Conservation (phyloP, 2,329 filamentous ascomycete species). For the Penicillium sumatraense region DNA sequence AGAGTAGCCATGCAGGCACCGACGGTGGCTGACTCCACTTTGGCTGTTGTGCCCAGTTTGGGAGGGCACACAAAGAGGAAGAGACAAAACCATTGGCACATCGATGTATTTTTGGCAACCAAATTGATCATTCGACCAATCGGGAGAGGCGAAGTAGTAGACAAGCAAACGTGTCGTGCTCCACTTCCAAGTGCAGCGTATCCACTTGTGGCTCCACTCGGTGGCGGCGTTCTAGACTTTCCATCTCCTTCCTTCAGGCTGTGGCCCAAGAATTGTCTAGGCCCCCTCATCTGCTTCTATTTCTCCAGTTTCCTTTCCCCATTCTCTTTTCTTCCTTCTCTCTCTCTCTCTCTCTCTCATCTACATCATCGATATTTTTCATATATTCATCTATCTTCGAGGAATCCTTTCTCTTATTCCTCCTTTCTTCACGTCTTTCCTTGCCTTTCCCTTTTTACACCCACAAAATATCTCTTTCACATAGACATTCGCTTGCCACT, state of each 20-base stretch:
- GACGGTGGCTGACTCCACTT: neutral
- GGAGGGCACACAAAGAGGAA: neutral
- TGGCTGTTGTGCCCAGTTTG: neutral
- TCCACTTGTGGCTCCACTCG: constrained; percentile 21
- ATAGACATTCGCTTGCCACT: constrained; percentile 15
- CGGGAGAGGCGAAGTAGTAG: neutral
- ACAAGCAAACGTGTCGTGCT: constrained; percentile 28
- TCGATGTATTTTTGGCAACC: constrained; percentile 21
- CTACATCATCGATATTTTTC: constrained; percentile 4
- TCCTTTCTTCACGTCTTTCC: constrained; percentile 19
- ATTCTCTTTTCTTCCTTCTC: neutral
- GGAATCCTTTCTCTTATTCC: constrained; percentile 9
- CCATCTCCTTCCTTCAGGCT: neutral
- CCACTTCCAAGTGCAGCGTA: neutral
- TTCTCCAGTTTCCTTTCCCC: constrained; percentile 13
- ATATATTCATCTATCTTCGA: constrained; percentile 1
- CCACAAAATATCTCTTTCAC: constrained; percentile 4
- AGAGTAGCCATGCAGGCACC: constrained; percentile 6
- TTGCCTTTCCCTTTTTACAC: neutral
- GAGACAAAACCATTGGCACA: constrained; percentile 14
- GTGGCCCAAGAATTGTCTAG: neutral
- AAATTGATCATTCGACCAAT: constrained; percentile 3
- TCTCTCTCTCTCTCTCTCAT: constrained; percentile 10
- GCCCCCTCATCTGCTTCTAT: neutral
- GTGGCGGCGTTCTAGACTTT: constrained; percentile 29